Conservation (phyloP, 1,139 yeast species). For the Lodderomyces pseudojiufengensis region DNA sequence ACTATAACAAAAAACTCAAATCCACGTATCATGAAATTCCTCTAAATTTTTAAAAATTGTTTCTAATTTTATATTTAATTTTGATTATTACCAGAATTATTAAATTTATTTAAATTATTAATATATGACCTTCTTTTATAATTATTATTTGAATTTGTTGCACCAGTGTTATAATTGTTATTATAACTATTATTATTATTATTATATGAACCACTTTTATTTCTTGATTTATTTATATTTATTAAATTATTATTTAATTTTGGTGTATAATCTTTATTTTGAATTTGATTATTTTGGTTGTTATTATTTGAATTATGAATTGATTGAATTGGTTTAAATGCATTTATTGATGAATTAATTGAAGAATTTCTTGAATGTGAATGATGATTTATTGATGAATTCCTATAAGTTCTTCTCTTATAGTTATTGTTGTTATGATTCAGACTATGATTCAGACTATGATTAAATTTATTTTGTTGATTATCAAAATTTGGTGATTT, state of each 20-base stretch:
- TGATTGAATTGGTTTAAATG: background rate
- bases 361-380: background rate
- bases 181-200: conserved; percentile 5
- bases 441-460: no score
- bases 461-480: no score
- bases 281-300: conserved; percentile 13
- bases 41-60: conserved; percentile 14
- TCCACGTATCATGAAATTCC: no score
- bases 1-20: no score
- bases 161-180: conserved; percentile 1
- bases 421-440: conserved; percentile 20
- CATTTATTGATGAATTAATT: conserved; percentile 3
- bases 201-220: conserved; percentile 6
- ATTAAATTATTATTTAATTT: conserved; percentile 15
- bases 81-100: conserved; percentile 4
- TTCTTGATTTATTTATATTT: conserved; percentile 10
- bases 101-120: conserved; percentile 2
- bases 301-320: background rate
- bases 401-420: conserved; percentile 31
- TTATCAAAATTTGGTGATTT: conserved; percentile 23
- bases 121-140: conserved; percentile 13
- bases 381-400: conserved; percentile 13
- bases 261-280: conserved; percentile 18
- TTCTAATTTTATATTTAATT: conserved; percentile 6
- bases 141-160: conserved; percentile 5